Evolutionary conservation across 2,329 filamentous ascomycete genomes (phyloP).

Genomic region (Epicoccum sorghinum): DNA sequence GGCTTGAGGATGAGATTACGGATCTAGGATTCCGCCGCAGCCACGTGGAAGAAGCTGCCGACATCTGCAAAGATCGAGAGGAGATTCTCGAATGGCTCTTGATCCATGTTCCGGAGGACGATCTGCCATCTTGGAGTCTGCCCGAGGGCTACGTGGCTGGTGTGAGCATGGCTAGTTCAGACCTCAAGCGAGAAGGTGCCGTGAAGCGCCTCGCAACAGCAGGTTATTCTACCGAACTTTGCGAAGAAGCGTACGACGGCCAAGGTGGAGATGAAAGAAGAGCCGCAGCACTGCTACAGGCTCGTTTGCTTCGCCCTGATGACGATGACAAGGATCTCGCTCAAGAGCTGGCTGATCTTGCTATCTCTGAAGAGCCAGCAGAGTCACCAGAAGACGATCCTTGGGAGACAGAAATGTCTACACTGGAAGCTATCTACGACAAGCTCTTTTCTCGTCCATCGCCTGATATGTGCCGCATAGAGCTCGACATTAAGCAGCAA

Average conservation of each 20-base stretch:
- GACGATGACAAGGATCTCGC: conserved; percentile 36
- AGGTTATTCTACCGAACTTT: conserved; percentile 86
- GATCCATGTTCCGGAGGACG: conserved; percentile 96
- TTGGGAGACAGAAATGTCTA: conserved; percentile 86
- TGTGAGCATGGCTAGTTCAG: conserved; percentile 81
- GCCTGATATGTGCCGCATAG: conserved; percentile 71
- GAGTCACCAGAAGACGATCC: conserved; percentile 58
- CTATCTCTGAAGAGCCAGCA: conserved; percentile 49
- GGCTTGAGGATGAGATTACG: conserved; percentile 74
- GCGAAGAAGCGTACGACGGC: conserved; percentile 75
- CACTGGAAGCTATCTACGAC: conserved; percentile 84
- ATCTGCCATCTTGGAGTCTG: conserved; percentile 89
- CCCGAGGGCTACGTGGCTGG: conserved; percentile 92
- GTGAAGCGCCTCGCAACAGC: conserved; percentile 81
- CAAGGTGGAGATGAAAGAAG: conserved; percentile 73
- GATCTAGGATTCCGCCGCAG: conserved; percentile 86
- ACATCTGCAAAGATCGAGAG: conserved; percentile 87
- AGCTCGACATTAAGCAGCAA: conserved; percentile 60
- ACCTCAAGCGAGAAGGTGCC: conserved; percentile 79
- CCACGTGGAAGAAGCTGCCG: conserved; percentile 86
- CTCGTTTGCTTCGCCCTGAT: conserved; percentile 61
- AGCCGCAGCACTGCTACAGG: conserved; percentile 81
- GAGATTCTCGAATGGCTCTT: conserved; percentile 95
- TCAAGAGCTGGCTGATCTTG: conserved; percentile 43
- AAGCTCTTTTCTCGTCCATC: conserved; percentile 63